Evolutionary conservation across 1,284 basidiomycete genomes (phyloP).

Genomic region (Athelia psychrophila): DNA sequence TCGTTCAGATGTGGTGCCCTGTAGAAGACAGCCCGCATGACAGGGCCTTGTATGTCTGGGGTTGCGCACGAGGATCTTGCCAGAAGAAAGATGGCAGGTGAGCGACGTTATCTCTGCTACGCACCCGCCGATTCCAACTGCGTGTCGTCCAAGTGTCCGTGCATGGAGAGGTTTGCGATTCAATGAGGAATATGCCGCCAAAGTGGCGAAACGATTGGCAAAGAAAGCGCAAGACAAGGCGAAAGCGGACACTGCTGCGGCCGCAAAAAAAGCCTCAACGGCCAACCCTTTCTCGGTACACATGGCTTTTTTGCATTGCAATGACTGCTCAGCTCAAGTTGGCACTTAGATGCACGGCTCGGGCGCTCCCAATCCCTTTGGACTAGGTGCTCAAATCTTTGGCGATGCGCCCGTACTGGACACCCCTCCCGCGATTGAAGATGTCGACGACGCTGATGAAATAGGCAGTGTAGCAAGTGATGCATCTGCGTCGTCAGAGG

Average conservation of each 20-base stretch:
- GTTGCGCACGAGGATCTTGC: conserved; percentile 63
- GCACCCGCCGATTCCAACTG: conserved; percentile 1
- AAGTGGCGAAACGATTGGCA: conserved; percentile 48
- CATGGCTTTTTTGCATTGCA: background rate
- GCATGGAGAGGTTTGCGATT: conserved; percentile 73
- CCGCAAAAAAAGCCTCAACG: conserved; percentile 32
- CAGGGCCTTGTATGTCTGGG: conserved; percentile 79
- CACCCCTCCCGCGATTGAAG: conserved; percentile 10
- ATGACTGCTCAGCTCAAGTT: background rate
- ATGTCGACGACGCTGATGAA: conserved; percentile 22
- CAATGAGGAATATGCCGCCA: conserved; percentile 70
- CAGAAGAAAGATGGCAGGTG: conserved; percentile 74
- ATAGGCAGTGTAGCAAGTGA: conserved; percentile 33
- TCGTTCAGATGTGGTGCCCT: conserved; percentile 84
- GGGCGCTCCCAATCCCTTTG: conserved; percentile 36
- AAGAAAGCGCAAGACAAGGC: conserved; percentile 35
- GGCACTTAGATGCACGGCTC: conserved; percentile 17
- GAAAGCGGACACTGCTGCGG: conserved; percentile 23
- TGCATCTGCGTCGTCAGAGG: conserved; percentile 32
- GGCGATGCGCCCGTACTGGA: conserved; percentile 28
- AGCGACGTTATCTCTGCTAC: conserved; percentile 24
- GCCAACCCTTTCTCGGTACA: conserved; percentile 70
- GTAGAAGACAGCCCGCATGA: conserved; percentile 80
- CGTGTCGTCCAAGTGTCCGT: conserved; percentile 51
- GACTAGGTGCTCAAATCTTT: conserved; percentile 65